Percentiles rank a stretch among this genome's conserved stretches.
phyloP scores from a whole-genome alignment of 1,284 basidiomycete species.

The Vanrija pseudolonga region DNA sequence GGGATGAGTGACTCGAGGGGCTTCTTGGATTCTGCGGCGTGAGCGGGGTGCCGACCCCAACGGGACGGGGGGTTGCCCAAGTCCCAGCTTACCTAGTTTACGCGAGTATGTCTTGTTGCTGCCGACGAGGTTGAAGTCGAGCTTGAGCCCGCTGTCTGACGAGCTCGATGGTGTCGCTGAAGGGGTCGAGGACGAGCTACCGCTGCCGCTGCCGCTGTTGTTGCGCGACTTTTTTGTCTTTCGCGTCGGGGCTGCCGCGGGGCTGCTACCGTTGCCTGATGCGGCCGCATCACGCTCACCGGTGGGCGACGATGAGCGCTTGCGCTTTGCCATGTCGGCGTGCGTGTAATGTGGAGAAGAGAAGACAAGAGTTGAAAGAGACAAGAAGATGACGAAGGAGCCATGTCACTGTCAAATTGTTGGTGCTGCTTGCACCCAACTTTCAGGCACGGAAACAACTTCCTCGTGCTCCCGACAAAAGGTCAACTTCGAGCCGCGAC shows the following conservation, averaged over 20 bases:
- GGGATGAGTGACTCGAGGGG: constrained; percentile 10
- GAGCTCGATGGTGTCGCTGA: no score
- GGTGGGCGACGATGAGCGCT: constrained; percentile 9
- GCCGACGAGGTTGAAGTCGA: constrained; percentile 15
- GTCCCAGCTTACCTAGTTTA: constrained; percentile 10
- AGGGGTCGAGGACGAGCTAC: no score
- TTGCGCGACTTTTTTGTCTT: constrained; percentile 7
- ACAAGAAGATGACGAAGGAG: no score
- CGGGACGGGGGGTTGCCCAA: not conserved
- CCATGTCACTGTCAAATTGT: no score
- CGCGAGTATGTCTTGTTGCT: constrained; percentile 5
- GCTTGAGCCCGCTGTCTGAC: not conserved
- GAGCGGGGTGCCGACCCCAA: not conserved
- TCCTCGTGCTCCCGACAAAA: no score
- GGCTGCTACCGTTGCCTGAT: no score
- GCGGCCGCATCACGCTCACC: not conserved
- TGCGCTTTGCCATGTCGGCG: constrained; percentile 4
- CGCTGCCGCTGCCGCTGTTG: no score
- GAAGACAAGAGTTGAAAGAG: no score
- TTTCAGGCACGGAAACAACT: no score
- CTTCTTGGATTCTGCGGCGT: not conserved
- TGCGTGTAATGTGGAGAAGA: no score
- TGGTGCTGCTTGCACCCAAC: no score
- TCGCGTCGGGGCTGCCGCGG: not conserved
- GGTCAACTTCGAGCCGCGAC: no score